Evolutionary conservation across 352 stramenopile genomes (phyloP).

Genomic region (Pythium monospermum): DNA sequence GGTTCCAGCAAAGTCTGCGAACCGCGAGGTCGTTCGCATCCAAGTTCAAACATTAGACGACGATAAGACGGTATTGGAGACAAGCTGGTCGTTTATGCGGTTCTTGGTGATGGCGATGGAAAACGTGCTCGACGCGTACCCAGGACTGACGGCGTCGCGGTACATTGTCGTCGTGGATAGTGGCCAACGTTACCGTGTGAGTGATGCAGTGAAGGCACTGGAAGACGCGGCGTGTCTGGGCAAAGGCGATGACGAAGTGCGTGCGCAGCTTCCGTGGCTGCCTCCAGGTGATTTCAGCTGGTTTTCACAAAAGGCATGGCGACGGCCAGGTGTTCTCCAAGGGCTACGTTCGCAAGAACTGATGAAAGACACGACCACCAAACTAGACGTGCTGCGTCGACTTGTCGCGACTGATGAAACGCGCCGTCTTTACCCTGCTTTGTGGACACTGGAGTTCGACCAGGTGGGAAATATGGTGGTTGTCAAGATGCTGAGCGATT

Average conservation of each 20-base stretch:
- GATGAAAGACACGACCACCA: conserved; percentile 3
- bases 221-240: conserved; percentile 11
- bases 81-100: neutral
- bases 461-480: neutral
- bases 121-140: conserved; percentile 5
- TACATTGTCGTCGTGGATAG: neutral
- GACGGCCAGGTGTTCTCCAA: neutral
- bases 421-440: conserved; percentile 6
- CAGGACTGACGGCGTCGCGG: neutral
- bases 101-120: conserved; percentile 3
- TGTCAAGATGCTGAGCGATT: conserved; percentile 16
- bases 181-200: neutral
- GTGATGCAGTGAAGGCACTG: neutral
- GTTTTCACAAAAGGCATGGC: conserved; percentile 14
- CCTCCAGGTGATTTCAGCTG: conserved; percentile 12
- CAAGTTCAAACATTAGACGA: neutral
- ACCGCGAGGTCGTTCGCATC: neutral
- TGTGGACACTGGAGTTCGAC: conserved; percentile 14
- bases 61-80: too few species aligned
- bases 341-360: conserved; percentile 10
- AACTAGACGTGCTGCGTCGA: conserved; percentile 11
- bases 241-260: conserved; percentile 2
- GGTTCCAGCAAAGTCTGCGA: neutral
- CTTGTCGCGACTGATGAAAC: conserved; percentile 9
- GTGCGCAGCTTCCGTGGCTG: conserved; percentile 5